Evolutionary conservation across 2,329 filamentous ascomycete genomes (phyloP).

Genomic region (Hymenoscyphus salicellus): DNA sequence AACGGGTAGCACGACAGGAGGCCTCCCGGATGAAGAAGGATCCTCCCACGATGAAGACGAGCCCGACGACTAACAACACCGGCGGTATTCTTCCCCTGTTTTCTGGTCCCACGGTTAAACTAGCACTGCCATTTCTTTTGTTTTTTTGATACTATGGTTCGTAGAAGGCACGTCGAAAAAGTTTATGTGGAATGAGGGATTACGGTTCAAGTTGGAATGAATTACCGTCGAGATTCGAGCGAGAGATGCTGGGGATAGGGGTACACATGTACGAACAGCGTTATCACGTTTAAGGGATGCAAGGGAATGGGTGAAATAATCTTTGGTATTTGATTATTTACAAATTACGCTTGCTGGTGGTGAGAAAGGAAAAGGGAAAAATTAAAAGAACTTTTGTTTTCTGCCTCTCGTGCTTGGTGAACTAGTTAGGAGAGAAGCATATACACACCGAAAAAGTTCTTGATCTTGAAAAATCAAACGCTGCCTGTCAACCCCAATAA

Average conservation of each 20-base stretch:
- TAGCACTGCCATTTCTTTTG: conserved; percentile 24
- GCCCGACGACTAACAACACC: conserved; percentile 59
- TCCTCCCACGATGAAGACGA: conserved; percentile 63
- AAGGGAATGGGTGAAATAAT: conserved; percentile 54
- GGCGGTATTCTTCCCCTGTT: conserved; percentile 65
- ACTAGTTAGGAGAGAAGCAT: conserved; percentile 26
- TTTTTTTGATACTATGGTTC: conserved; percentile 10
- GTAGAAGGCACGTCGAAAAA: too few species aligned
- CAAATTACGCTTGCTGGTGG: not conserved
- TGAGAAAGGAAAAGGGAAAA: conserved; percentile 10
- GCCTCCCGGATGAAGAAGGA: conserved; percentile 45
- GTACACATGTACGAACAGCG: not conserved
- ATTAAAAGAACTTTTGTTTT: not conserved
- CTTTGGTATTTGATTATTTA: conserved; percentile 38
- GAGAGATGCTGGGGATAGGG: not conserved
- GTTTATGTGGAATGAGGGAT: conserved; percentile 44
- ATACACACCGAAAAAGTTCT: conserved; percentile 31
- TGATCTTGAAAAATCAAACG: conserved; percentile 14
- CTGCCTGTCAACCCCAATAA: not conserved
- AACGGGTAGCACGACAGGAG: conserved; percentile 33
- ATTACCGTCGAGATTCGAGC: not conserved
- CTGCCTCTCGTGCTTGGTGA: not conserved
- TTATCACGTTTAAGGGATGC: conserved; percentile 43
- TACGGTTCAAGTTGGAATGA: not conserved
- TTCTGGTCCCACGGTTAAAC: conserved; percentile 42